Conservation (phyloP, 441 rosid genomes). For the Corymbia calophylla region DNA sequence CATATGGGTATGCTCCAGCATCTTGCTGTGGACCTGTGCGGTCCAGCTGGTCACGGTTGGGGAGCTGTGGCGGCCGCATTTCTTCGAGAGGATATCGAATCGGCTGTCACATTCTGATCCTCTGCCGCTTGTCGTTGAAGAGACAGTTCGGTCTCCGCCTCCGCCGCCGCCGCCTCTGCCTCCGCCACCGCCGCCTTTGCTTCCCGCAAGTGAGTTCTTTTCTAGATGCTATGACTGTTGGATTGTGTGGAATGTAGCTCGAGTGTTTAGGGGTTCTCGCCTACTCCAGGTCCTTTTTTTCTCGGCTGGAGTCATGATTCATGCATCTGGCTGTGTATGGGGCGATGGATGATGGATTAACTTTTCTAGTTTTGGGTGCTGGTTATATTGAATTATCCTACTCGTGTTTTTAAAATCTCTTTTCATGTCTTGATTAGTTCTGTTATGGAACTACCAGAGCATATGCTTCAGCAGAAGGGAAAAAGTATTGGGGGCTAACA, state of each 20-base stretch:
- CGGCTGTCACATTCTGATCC: conserved; percentile 31
- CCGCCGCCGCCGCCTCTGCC: conserved; percentile 43
- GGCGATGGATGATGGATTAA: not conserved
- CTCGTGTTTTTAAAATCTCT: not conserved
- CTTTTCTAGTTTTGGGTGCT: not conserved
- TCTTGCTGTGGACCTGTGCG: conserved; percentile 98
- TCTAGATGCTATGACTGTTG: not conserved
- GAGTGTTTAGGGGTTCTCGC: not conserved
- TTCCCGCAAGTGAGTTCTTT: conserved; percentile 40
- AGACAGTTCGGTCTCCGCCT: conserved; percentile 29
- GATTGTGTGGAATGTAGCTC: not conserved
- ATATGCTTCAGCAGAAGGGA: not conserved
- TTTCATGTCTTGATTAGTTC: not conserved
- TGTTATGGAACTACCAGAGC: not conserved
- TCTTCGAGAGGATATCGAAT: conserved; percentile 44
- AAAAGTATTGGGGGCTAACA: not conserved
- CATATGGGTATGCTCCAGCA: conserved; percentile 76
- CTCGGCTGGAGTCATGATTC: not conserved
- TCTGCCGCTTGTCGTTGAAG: conserved; percentile 23
- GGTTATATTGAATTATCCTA: not conserved
- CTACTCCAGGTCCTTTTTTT: not conserved
- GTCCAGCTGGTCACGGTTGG: conserved; percentile 87
- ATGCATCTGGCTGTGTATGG: not conserved
- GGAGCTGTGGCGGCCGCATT: conserved; percentile 75
- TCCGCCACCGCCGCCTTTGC: conserved; percentile 46